These are phyloP conservation scores for Amborella trichopoda DNA, from an alignment of 164 flowering plant species.

Conservation along the genomic window DNA sequence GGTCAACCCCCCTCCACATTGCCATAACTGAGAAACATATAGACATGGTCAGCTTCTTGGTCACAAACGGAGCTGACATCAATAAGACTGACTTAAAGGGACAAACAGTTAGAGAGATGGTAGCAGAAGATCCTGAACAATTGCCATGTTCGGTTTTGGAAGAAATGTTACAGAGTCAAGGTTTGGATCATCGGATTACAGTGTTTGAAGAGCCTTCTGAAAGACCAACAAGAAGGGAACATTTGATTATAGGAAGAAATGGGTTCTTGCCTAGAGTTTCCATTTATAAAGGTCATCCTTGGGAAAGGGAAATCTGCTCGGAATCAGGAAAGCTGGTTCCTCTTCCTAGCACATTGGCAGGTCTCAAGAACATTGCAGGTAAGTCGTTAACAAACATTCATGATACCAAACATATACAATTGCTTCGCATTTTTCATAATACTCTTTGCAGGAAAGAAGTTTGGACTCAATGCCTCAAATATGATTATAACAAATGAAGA, in stretches of 20 bases:
- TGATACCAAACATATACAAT: background rate
- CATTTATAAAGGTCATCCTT: conserved; percentile 69
- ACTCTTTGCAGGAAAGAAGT: conserved; percentile 44
- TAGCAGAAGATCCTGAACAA: background rate
- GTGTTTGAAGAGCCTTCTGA: conserved; percentile 16
- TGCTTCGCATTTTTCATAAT: background rate
- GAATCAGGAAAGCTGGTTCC: conserved; percentile 56
- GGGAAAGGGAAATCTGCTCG: conserved; percentile 24
- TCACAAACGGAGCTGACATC: conserved; percentile 54
- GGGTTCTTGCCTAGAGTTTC: conserved; percentile 33
- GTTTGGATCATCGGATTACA: conserved; percentile 31
- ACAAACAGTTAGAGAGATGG: background rate
- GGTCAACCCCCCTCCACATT: conserved; percentile 44
- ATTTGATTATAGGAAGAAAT: background rate
- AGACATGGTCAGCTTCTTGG: conserved; percentile 52
- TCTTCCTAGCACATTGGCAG: conserved; percentile 53
- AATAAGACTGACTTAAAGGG: conserved; percentile 6
- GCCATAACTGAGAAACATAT: conserved; percentile 43
- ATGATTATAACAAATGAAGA: conserved; percentile 45
- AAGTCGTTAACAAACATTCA: background rate
- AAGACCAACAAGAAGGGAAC: too few relatives aligned
- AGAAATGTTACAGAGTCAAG: conserved; percentile 33
- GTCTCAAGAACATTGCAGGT: conserved; percentile 79
- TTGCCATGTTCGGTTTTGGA: conserved; percentile 18
- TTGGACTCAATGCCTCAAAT: conserved; percentile 47